Base-by-base conservation (phyloP, 805 yeast species). In the Lipomyces sp. region DNA sequence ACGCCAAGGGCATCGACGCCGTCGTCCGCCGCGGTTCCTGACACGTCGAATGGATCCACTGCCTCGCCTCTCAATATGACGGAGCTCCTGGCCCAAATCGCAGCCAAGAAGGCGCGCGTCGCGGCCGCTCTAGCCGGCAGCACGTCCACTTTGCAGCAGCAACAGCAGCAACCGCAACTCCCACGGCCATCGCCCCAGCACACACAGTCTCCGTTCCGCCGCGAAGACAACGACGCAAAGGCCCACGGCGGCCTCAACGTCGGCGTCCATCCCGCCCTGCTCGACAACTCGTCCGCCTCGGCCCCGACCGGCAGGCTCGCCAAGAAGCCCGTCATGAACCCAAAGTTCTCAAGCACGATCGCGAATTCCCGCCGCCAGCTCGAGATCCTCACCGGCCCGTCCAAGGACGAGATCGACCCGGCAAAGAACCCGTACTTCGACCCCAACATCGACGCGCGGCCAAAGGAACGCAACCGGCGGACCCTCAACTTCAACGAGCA, bases 401-500 rank as follows among this genome's bases (percentile, higher is more conserved):
- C 58, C 16, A 38, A 45, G 14, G 50, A 52, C 13, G 60, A 57
- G 26, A 39, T 47, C 13, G 53, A 57, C 31, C 52, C 55, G 5
- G 26, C 49, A 21, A 45, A 41, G 32, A 73, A 74, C 49, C 76
- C 77, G 11, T 73, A 72, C 51, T 64, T 65, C 41, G 70, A 66
- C 53, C 64, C 63, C 3, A 33, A 50, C 11, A 35, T 59, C 13
- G 53, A 14, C 39, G 51, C 26, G 18, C 41, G 39, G 21, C 56
- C 56, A 36, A 45, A 42, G 1, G 51, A 62, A n/a, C 45, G 70
- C 28, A 61, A 59, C 16, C 63, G 63, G 16, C 63, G 78, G 45
- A 75, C 72, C 2, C 66, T 83, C 37, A 65, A 64, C 14, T 79
- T 87, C 60, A 81, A 78, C 60, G 76, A 73, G 31, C 73, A 74